Conservation (phyloP, 495 filamentous ascomycete genomes). For the Achaetomiella virescens region DNA sequence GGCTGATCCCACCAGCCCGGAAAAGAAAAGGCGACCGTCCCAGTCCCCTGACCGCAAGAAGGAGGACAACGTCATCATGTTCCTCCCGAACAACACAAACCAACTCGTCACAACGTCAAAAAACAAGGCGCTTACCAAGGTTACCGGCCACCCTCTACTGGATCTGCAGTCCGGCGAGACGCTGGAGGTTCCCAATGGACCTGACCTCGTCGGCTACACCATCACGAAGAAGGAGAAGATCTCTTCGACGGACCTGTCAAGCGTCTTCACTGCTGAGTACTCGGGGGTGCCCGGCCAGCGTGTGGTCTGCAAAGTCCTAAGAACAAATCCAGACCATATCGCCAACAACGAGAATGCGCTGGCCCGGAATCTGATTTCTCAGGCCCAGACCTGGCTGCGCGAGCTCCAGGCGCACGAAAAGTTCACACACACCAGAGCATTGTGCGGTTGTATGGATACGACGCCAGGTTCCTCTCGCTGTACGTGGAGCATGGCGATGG, state of each 20-base stretch:
- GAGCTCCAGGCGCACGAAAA: conserved; percentile 43
- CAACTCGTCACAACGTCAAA: conserved; percentile 34
- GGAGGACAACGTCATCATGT: conserved; percentile 43
- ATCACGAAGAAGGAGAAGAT: conserved; percentile 43
- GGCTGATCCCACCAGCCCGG: conserved; percentile 24
- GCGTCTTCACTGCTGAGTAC: conserved; percentile 45
- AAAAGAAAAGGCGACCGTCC: conserved; percentile 34
- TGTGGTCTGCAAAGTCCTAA: conserved; percentile 47
- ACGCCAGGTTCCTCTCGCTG: conserved; percentile 43
- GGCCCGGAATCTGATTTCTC: conserved; percentile 42
- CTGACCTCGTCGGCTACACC: conserved; percentile 39
- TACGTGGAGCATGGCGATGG: conserved; percentile 50
- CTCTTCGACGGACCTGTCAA: conserved; percentile 38
- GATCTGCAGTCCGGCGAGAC: conserved; percentile 39
- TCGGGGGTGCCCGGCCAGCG: conserved; percentile 38
- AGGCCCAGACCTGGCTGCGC: conserved; percentile 46
- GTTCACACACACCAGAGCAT: conserved; percentile 44
- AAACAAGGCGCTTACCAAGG: conserved; percentile 37
- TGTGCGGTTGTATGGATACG: conserved; percentile 42
- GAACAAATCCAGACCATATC: conserved; percentile 21
- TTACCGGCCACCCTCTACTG: conserved; percentile 41
- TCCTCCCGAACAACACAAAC: conserved; percentile 38
- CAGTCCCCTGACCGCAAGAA: conserved; percentile 22
- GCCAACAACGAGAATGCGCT: conserved; percentile 6
- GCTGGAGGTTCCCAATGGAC: conserved; percentile 34